Base-by-base conservation (phyloP, 2,329 filamentous ascomycete genomes). In the Fusarium lyarnte region DNA sequence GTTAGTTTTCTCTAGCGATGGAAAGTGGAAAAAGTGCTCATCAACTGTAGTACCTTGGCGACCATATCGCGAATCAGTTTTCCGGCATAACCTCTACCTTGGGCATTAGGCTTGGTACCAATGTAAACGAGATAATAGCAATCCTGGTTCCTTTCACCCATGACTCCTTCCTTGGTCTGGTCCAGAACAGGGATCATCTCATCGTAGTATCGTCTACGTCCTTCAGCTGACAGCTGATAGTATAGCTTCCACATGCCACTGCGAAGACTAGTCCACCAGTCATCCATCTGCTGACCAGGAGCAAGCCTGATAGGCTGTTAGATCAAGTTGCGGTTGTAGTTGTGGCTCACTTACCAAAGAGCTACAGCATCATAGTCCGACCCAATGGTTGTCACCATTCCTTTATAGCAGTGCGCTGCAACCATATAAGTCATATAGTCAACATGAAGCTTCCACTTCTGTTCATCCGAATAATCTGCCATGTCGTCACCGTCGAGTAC, bases 121-220 rank as follows among this genome's bases (percentile, higher is more conserved):
- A 97, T 86, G 81, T 95, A 96, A 52, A 94, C 92, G 60, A 97
- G 89, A 80, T 96, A 96, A 87, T 93, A 96, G 78, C 88, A 90
- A 68, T 92, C 85, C 74, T 85, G 80, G 78, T 94, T 91, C 55
- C 90, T 87, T 42, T 87, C 85, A 27, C 91, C 91, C 81, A 96
- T 87, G 69, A 93, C 86, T 69, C 89, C 86, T 68, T 86, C 84
- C 84, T 95, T 95, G 77, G 91, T 91, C 74, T 90, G 84, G 82
- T 93, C 89, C 72, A 96, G 87, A 49, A 94, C 86, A 21, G 93
- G 93, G 52, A 94, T 81, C 82, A 95, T 90, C 81, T 96, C 93
- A 70, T 86, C 83, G 82, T 93, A 94, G 87, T 94, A 94, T 72
- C 94, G 92, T 74, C 85, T 86, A 74, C 88, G 89, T 70, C 92